These are phyloP conservation scores for Pichia cabralensis DNA, from an alignment of 805 yeast species.

Conservation along the genomic window DNA sequence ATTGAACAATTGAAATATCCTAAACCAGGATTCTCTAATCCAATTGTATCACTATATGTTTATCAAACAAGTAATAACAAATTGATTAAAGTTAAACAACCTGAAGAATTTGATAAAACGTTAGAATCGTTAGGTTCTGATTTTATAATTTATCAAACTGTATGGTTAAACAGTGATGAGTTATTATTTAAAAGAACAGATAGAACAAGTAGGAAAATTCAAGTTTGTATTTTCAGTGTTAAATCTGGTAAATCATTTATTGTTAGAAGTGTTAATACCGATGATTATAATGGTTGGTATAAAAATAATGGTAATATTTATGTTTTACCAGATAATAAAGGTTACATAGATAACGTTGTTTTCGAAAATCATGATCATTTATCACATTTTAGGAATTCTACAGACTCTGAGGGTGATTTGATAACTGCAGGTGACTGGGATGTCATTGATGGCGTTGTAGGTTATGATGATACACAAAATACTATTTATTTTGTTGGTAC, in stretches of 20 bases:
- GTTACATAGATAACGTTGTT: constrained; percentile 56
- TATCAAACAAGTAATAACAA: constrained; percentile 28
- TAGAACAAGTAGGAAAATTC: constrained; percentile 47
- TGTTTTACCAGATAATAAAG: constrained; percentile 32
- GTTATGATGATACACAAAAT: constrained; percentile 37
- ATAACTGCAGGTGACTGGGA: constrained; percentile 43
- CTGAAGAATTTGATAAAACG: constrained; percentile 12
- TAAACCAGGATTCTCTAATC: constrained; percentile 60
- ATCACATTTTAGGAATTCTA: constrained; percentile 41
- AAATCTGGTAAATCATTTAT: constrained; percentile 23
- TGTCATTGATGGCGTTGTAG: constrained; percentile 38
- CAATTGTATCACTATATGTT: constrained; percentile 37
- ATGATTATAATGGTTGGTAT: constrained; percentile 47
- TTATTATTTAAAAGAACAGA: constrained; percentile 54
- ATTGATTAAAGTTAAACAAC: constrained; percentile 17
- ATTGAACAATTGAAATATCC: constrained; percentile 49
- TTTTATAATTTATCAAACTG: constrained; percentile 48
- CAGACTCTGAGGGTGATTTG: constrained; percentile 30
- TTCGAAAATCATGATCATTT: constrained; percentile 52
- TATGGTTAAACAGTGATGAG: constrained; percentile 43
- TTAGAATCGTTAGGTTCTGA: constrained; percentile 28
- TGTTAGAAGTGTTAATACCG: constrained; percentile 35
- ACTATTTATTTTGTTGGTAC: constrained; percentile 50
- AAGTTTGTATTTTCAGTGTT: constrained; percentile 36
- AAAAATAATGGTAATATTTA: constrained; percentile 28